phyloP scores from a whole-genome alignment of 148 eudicot genomes.

The Chenopodium quinoa region DNA sequence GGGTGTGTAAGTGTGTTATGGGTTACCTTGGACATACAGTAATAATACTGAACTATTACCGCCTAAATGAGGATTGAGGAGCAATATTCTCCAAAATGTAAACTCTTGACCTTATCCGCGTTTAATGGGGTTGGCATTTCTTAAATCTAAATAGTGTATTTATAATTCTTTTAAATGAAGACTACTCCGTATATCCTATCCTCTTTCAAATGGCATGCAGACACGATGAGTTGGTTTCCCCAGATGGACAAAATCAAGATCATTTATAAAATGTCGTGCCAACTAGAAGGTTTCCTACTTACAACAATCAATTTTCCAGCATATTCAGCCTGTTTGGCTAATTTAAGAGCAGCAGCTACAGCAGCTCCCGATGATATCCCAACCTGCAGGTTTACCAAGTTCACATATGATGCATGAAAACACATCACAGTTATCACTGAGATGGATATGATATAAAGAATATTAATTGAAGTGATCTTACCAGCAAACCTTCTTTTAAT shows the following conservation, averaged over 20 bases:
- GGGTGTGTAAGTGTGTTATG: too few species aligned
- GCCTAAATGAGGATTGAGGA: too few species aligned
- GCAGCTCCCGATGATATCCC: conserved; percentile 97
- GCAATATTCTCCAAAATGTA: too few species aligned
- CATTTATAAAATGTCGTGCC: background rate
- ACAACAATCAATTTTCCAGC: conserved; percentile 74
- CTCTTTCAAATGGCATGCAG: too few species aligned
- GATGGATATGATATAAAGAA: background rate
- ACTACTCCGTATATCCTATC: too few species aligned
- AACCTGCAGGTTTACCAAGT: conserved; percentile 33
- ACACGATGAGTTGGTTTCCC: too few species aligned
- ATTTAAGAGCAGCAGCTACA: conserved; percentile 61
- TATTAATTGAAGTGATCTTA: conserved; percentile 11
- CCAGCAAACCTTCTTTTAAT: conserved; percentile 51
- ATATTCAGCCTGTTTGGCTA: conserved; percentile 65
- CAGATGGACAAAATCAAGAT: background rate
- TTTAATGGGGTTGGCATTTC: too few species aligned
- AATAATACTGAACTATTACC: too few species aligned
- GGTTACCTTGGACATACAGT: too few species aligned
- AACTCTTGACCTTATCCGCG: too few species aligned
- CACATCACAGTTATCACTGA: background rate
- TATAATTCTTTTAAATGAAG: too few species aligned
- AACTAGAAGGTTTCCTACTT: conserved; percentile 27
- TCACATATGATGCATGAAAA: conserved; percentile 3
- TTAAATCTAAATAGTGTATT: too few species aligned